Conservation (phyloP, 2,329 filamentous ascomycete genomes). For the Talaromyces atroroseus region DNA sequence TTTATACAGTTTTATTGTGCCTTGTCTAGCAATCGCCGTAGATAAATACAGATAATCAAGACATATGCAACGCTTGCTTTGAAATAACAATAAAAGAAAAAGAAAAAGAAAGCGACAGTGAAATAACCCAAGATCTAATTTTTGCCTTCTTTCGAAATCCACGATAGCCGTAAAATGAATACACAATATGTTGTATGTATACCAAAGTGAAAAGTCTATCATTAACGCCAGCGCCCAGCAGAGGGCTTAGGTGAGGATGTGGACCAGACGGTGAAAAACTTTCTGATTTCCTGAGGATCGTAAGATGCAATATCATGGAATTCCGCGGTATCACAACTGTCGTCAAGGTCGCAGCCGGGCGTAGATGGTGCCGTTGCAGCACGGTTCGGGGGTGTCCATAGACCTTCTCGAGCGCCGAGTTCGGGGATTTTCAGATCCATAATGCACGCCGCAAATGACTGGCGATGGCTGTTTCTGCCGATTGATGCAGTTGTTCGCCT, state of each 20-base stretch:
- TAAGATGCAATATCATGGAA: constrained; percentile 16
- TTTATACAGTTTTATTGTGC: neutral
- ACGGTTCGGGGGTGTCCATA: constrained; percentile 14
- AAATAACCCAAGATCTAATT: neutral
- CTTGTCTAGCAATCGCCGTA: neutral
- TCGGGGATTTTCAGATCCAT: constrained; percentile 33
- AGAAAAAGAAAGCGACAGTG: neutral
- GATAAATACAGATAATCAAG: neutral
- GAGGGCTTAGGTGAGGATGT: constrained; percentile 11
- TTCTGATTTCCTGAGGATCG: constrained; percentile 14
- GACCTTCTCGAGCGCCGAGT: constrained; percentile 20
- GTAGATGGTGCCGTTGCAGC: constrained; percentile 2
- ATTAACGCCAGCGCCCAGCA: constrained; percentile 12
- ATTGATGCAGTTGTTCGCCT: constrained; percentile 2
- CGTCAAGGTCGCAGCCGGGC: neutral
- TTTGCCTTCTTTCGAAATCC: too few species aligned
- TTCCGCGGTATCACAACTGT: constrained; percentile 1
- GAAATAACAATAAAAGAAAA: neutral
- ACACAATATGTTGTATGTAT: neutral
- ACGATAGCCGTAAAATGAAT: neutral
- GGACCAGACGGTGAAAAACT: constrained; percentile 13
- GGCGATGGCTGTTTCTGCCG: constrained; percentile 15
- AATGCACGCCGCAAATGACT: constrained; percentile 33
- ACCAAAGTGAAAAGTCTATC: neutral
- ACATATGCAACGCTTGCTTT: constrained; percentile 8